Evolutionary conservation across 1,284 basidiomycete species (phyloP).

Genomic region (Pulveroboletus sp.): DNA sequence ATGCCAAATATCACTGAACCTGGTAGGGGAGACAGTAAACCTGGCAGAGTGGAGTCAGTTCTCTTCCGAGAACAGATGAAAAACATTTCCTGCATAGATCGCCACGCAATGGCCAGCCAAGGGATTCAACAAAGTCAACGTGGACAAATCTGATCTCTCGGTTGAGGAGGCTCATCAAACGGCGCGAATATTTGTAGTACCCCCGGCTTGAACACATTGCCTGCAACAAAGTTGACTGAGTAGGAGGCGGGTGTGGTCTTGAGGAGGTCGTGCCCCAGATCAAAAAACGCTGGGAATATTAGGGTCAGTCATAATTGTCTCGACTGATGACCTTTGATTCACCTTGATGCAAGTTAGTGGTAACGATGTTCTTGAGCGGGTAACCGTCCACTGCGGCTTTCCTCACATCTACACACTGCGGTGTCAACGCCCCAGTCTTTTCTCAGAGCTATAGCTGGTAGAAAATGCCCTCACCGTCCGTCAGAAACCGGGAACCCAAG

Average conservation of each 20-base stretch:
- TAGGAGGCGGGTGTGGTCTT: conserved; percentile 30
- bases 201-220: conserved; percentile 32
- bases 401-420: neutral
- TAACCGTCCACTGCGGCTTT: neutral
- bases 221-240: conserved; percentile 35
- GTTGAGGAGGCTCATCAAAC: neutral
- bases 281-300: conserved; percentile 25
- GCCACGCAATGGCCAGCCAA: conserved; percentile 30
- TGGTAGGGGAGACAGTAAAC: conserved; percentile 28
- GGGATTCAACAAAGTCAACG: conserved; percentile 33
- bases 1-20: conserved; percentile 26
- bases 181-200: conserved; percentile 21
- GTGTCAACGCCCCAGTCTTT: no score
- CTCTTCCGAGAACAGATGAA: conserved; percentile 38
- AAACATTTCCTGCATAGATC: conserved; percentile 34
- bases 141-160: conserved; percentile 13
- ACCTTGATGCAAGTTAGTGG: conserved; percentile 1
- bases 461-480: conserved; percentile 56
- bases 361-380: neutral
- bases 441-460: no score
- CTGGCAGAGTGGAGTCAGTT: conserved; percentile 29
- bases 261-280: conserved; percentile 37
- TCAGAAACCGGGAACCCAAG: conserved; percentile 39
- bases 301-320: neutral
- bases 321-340: neutral